Evolutionary conservation across 495 filamentous ascomycete species (phyloP), one percentile per base, ranked within the genome.

Genomic region (Hyaloscypha finlandica): DNA sequence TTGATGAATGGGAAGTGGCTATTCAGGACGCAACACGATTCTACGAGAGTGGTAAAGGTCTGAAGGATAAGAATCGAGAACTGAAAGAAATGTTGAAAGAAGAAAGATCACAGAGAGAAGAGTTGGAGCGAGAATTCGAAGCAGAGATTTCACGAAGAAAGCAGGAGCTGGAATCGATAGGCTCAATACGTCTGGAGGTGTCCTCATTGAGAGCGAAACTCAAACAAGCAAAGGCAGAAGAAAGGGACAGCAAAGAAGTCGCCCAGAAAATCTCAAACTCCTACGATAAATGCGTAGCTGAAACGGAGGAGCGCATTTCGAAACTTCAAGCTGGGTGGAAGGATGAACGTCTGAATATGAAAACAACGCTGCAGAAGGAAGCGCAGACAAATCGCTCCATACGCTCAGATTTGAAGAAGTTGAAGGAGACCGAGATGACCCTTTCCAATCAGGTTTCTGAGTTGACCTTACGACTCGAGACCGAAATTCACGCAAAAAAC

Each of bases 1-100:
- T 62, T 22, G 33, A 25, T 14, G 35, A 62, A 51, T 62, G 59
- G 59, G 4, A 51, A n/a, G 20, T 8, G 0, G 59, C 59, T 8
- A 51, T 51, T 51, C 5, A 51, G 37, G 59, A 62, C 3, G 59
- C 59, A 45, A n/a, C 59, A 30, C 4, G 25, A 62, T 6, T 8
- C n/a, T 62, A 62, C 20, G 37, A 62, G 37, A 62, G 19, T 3
- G 30, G 33, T 6, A 51, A 5, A 30, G 59, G 19, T 42, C 22
- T 45, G 33, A 51, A 62, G 29, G 20, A 22, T 2, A 22, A 62
- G 30, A 62, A 25, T 31, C 39, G 22, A 51, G 33, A 25, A 51
- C 59, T 62, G 59, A 30, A 62, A 14, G 16, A 19, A 12, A 48
- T 48, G 42, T 48, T 48, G 42, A 19, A 12, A 48, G 42, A 48